These are phyloP conservation scores for Mycena citricolor DNA, from an alignment of 1,284 basidiomycete species.

Conservation along the genomic window DNA sequence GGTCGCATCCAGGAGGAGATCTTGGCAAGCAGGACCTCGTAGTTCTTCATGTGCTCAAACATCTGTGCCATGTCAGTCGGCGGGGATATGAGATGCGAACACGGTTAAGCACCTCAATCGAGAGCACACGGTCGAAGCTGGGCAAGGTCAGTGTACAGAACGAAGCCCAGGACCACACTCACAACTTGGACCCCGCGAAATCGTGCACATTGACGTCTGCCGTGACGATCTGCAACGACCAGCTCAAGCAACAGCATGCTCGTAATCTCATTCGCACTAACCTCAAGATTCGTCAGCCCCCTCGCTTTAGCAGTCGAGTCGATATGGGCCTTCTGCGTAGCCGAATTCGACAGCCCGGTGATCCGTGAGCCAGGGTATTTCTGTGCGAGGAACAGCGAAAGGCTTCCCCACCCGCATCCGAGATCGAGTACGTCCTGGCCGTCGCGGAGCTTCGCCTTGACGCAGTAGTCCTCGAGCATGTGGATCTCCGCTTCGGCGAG, in stretches of 20 bases:
- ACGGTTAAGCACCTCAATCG: conserved; percentile 64
- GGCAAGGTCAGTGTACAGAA: conserved; percentile 1
- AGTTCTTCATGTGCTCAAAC: conserved; percentile 86
- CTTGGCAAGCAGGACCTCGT: conserved; percentile 64
- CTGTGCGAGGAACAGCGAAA: conserved; percentile 71
- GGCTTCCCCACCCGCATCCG: conserved; percentile 77
- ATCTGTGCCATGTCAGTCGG: conserved; percentile 48
- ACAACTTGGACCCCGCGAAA: conserved; percentile 53
- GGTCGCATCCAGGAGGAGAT: conserved; percentile 69
- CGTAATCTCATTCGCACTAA: conserved; percentile 25
- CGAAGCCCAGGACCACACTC: conserved; percentile 25
- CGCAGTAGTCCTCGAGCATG: conserved; percentile 73
- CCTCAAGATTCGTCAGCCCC: conserved; percentile 60
- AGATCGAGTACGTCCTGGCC: conserved; percentile 71
- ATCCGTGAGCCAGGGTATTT: conserved; percentile 73
- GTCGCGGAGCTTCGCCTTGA: conserved; percentile 64
- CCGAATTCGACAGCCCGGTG: conserved; percentile 69
- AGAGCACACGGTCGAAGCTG: conserved; percentile 74
- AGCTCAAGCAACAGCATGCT: conserved; percentile 1
- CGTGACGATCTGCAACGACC: conserved; percentile 54
- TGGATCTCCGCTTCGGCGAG: conserved; percentile 68
- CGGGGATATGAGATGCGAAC: neutral
- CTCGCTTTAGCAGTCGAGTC: conserved; percentile 53
- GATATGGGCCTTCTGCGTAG: conserved; percentile 71
- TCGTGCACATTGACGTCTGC: conserved; percentile 71